Evolutionary conservation across 805 yeast genomes (phyloP), one percentile per base, ranked within the genome.

Genomic region (Lachancea lanzarotensis): DNA sequence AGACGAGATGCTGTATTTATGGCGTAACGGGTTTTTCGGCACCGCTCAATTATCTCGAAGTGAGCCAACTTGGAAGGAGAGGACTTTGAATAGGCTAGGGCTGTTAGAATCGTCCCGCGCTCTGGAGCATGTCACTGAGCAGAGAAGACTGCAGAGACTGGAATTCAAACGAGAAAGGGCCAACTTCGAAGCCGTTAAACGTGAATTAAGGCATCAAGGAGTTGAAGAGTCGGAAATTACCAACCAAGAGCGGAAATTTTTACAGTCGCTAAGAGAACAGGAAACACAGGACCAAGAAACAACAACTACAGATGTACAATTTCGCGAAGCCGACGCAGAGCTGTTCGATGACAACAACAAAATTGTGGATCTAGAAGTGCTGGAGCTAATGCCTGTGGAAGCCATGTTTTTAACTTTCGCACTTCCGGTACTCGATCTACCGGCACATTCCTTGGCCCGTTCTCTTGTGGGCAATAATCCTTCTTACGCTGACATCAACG

Each of bases 1-100:
- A 1, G 51, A 57, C 0, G 79, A 73, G 27, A 81, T 82, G 78
- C 52, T 56, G 17, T 63, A 64, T 33, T 66, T 93, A 2, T 93
- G 98, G 98, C 65, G 71, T 15, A 74, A 74, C 53, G 98, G 98
- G 1, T 93, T 89, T 59, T 93, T 88, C 59, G 98, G 98, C 6
- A 93, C 91, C 57, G 98, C 98, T 2, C 76, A 78, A 2, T 67
- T 89, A 37, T 85, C 96, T 30, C 71, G 98, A 51, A 84, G 95
- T 46, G 97, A 93, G 59, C 96, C 98, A 0, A 78, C 96, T 0
- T 93, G 98, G 97, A 64, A 60, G 37, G 70, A 69, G n/a, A 71
- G 97, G 43, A 79, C 87, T 1, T 64, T 67, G 27, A 70, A 80
- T 38, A 63, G 87, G 35, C 56, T 76, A 32, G 73, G 72, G 40